A percentile compares a stretch with the other conserved stretches of the same genome.
Conservation (phyloP, 495 filamentous ascomycete species). For the Bathelium albidoporum region DNA sequence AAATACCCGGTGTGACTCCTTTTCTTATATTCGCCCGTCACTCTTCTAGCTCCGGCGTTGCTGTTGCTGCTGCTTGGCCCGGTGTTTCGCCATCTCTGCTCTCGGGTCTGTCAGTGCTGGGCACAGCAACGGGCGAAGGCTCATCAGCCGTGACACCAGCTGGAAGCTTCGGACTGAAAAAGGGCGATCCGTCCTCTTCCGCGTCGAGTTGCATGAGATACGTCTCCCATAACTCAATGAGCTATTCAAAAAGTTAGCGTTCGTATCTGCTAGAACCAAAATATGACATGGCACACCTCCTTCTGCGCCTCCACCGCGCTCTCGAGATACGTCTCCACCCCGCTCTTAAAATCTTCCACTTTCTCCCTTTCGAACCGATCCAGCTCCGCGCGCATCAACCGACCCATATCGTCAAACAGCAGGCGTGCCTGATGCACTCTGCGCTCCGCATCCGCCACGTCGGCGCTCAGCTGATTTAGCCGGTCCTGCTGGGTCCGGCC, state of each 20-base stretch:
- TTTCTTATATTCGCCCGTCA: background rate
- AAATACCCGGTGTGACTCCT: background rate
- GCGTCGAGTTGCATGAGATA: slow-evolving; percentile 91
- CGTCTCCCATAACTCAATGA: slow-evolving; percentile 98
- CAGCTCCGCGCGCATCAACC: slow-evolving; percentile 79
- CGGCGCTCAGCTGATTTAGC: slow-evolving; percentile 78
- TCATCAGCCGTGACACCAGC: background rate
- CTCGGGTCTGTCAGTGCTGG: background rate
- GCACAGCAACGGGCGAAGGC: background rate
- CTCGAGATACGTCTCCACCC: slow-evolving; percentile 94
- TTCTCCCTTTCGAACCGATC: slow-evolving; percentile 95
- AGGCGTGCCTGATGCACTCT: slow-evolving; percentile 85
- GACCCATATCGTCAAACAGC: slow-evolving; percentile 95
- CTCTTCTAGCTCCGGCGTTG: background rate
- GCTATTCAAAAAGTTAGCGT: slow-evolving; percentile 39
- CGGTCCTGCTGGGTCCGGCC: slow-evolving; percentile 93
- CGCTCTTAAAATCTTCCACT: slow-evolving; percentile 97
- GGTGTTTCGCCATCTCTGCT: background rate
- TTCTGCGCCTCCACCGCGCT: slow-evolving; percentile 96
- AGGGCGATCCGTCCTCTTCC: slow-evolving; percentile 63
- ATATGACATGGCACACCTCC: slow-evolving; percentile 53
- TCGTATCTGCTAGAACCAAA: background rate
- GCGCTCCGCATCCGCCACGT: slow-evolving; percentile 85
- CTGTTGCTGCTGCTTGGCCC: background rate
- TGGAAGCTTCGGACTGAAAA: background rate